A percentile compares a stretch with the other conserved stretches of the same genome.
Evolutionary conservation across 495 filamentous ascomycete species (phyloP).

Genomic region (Evansstolkia leycettana): DNA sequence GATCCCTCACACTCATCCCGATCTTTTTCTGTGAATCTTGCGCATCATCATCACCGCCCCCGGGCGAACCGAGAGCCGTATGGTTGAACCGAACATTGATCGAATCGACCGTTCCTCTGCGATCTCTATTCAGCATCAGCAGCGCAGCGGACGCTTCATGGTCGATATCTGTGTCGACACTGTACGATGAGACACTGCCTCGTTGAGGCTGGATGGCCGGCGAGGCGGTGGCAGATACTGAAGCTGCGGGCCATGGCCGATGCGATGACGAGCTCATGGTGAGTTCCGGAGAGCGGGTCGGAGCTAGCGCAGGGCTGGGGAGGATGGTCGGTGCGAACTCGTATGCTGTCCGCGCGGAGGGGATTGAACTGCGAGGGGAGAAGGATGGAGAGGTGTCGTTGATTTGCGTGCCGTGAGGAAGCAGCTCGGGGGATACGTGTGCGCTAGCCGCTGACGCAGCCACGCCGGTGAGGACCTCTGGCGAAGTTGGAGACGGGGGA

Average conservation of each 20-base stretch:
- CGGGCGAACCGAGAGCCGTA: conserved; percentile 2
- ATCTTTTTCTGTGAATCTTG: conserved; percentile 15
- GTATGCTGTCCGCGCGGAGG: conserved; percentile 13
- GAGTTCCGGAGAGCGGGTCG: conserved; percentile 13
- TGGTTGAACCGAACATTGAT: conserved; percentile 14
- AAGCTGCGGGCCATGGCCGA: conserved; percentile 7
- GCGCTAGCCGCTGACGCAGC: conserved; percentile 7
- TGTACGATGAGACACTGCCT: conserved; percentile 6
- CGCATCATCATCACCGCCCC: conserved; percentile 1
- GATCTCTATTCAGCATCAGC: conserved; percentile 65
- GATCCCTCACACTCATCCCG: conserved; percentile 71
- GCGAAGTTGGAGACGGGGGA: conserved; percentile 26
- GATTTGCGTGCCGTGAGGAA: conserved; percentile 13
- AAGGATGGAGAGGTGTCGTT: conserved; percentile 25
- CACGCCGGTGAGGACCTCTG: conserved; percentile 16
- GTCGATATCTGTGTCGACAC: conserved; percentile 40
- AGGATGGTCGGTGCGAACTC: conserved; percentile 25
- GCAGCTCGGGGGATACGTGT: conserved; percentile 24
- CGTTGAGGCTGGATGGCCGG: conserved; percentile 18
- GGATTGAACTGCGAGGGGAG: conserved; percentile 23
- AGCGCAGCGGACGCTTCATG: conserved; percentile 73
- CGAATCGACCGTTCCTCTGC: conserved; percentile 33
- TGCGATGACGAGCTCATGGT: conserved; percentile 12
- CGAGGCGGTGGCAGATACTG: conserved; percentile 19
- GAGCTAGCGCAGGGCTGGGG: conserved; percentile 30